These are phyloP conservation scores for Lactifluus piperatus DNA, from an alignment of 768 basidiomycete genomes.

Conservation along the genomic window DNA sequence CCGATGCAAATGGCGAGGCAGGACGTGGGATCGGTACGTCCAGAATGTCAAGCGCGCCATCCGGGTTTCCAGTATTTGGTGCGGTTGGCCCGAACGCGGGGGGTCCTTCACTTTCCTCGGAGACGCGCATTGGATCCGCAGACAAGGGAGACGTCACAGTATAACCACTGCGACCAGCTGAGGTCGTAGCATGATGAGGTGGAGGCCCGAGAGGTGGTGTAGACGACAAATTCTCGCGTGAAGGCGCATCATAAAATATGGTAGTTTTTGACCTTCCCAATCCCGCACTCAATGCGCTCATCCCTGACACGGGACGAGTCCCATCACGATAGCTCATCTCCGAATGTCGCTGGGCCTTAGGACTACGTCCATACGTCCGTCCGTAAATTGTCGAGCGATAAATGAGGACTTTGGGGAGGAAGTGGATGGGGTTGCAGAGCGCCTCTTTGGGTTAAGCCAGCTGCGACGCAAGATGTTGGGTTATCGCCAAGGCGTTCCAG, in stretches of 20 bases:
- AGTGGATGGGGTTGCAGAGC: slow-evolving; percentile 3
- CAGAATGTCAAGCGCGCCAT: slow-evolving; percentile 36
- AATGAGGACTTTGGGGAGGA: slow-evolving; percentile 10
- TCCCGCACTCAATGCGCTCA: slow-evolving; percentile 42
- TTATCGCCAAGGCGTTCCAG: slow-evolving; percentile 21
- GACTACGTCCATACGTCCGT: slow-evolving; percentile 27
- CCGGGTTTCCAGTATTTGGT: slow-evolving; percentile 1
- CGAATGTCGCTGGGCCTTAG: slow-evolving; percentile 21
- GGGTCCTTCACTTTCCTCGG: neutral
- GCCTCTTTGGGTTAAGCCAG: slow-evolving; percentile 18
- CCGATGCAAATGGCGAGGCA: slow-evolving; percentile 40
- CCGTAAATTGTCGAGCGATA: slow-evolving; percentile 4
- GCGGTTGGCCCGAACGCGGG: slow-evolving; percentile 6
- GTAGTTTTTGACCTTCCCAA: slow-evolving; percentile 39
- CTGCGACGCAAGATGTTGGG: slow-evolving; percentile 10
- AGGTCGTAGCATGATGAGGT: slow-evolving; percentile 20
- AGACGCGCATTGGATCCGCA: slow-evolving; percentile 12
- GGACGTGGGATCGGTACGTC: slow-evolving; percentile 53
- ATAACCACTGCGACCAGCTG: neutral
- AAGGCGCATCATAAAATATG: slow-evolving; percentile 54
- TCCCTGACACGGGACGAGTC: slow-evolving; percentile 46
- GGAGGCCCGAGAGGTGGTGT: slow-evolving; percentile 34
- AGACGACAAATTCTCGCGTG: slow-evolving; percentile 37
- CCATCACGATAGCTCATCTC: slow-evolving; percentile 24
- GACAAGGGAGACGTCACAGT: slow-evolving; percentile 7